Conservation (phyloP, 176 grass and related monocot species). For the Pharus latifolius region DNA sequence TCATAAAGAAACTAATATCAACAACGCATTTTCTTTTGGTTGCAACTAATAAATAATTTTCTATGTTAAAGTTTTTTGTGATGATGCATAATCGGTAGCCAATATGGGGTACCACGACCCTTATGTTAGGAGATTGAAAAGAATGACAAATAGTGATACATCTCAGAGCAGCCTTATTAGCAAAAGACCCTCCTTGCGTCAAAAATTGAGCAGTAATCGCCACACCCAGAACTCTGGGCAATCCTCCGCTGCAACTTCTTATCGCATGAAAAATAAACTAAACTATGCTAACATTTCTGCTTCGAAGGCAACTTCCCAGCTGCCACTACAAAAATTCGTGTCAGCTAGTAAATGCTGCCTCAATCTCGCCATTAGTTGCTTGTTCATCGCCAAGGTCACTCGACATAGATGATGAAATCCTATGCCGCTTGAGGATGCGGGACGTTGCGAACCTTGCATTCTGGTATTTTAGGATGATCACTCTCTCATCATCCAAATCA, state of each 20-base stretch:
- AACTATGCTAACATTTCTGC: neutral
- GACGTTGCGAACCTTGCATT: slow-evolving; percentile 65
- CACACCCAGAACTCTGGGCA: neutral
- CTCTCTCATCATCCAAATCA: slow-evolving; percentile 85
- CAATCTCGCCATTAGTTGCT: slow-evolving; percentile 14
- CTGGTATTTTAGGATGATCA: slow-evolving; percentile 67
- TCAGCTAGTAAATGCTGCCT: slow-evolving; percentile 34
- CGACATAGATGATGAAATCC: slow-evolving; percentile 73
- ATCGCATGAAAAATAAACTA: neutral
- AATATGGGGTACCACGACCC: neutral
- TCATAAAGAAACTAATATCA: too few species aligned
- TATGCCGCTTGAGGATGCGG: slow-evolving; percentile 72
- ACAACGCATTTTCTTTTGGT: too few species aligned
- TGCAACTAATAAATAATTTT: neutral
- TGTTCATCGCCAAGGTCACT: slow-evolving; percentile 64
- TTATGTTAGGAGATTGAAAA: neutral
- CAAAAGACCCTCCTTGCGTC: neutral
- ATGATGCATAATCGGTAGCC: neutral
- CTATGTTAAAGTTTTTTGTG: neutral
- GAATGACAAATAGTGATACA: slow-evolving; percentile 22
- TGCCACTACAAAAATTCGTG: neutral
- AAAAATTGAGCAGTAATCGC: slow-evolving; percentile 1
- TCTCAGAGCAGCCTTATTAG: slow-evolving; percentile 14
- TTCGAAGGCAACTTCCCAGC: neutral
- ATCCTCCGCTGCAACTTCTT: neutral